Conservation (phyloP, 306 rosid species). For the Oxytropis ochrocephala region DNA sequence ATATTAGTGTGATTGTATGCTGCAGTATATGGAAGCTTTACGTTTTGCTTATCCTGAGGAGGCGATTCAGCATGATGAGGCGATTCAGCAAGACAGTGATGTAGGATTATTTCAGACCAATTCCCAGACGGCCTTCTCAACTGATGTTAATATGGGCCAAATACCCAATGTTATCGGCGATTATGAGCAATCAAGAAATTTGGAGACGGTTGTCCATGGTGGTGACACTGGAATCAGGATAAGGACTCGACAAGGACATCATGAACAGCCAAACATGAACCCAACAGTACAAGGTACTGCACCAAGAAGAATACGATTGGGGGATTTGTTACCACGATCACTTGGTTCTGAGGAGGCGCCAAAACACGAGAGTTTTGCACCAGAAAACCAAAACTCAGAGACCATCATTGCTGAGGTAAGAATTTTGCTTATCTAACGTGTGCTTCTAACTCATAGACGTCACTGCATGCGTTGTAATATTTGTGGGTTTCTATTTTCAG, state of each 20-base stretch:
- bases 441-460: neutral
- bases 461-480: constrained; percentile 18
- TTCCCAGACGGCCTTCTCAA: constrained; percentile 18
- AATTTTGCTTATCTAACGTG: neutral
- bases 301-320: constrained; percentile 52
- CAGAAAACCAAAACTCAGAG: constrained; percentile 37
- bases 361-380: neutral
- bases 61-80: constrained; percentile 24
- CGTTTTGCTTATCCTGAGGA: constrained; percentile 18
- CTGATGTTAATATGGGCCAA: constrained; percentile 26
- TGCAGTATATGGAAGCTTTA: constrained; percentile 36
- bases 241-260: constrained; percentile 33
- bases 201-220: neutral
- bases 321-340: constrained; percentile 14
- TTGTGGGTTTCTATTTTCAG: constrained; percentile 33
- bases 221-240: constrained; percentile 35
- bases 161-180: neutral
- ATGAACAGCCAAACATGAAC: constrained; percentile 13
- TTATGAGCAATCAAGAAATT: constrained; percentile 30
- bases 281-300: constrained; percentile 32
- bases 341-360: neutral
- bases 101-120: constrained; percentile 15
- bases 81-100: constrained; percentile 3
- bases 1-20: neutral
- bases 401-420: constrained; percentile 37